phyloP scores from a whole-genome alignment of 73 alveolate genomes.

The Durusdinium trenchii region DNA sequence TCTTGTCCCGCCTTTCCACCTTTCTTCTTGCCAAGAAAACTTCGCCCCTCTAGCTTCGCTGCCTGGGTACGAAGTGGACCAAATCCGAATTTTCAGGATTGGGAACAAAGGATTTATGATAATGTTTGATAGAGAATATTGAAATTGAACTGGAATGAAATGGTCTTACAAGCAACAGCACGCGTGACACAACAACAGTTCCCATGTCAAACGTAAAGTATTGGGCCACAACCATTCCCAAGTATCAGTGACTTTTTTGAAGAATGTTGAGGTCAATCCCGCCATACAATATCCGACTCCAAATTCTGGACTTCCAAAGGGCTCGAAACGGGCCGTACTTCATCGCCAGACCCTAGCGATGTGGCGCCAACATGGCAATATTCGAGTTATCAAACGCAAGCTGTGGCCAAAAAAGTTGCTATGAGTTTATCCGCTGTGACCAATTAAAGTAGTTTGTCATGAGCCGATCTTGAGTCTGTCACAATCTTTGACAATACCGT shows the following conservation, averaged over 20 bases:
- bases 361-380: neutral
- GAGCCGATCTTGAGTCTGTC: neutral
- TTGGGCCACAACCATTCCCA: neutral
- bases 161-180: too few relatives aligned
- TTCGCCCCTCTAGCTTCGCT: constrained; percentile 86
- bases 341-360: constrained; percentile 80
- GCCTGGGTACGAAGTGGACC: constrained; percentile 23
- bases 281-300: neutral
- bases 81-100: too few relatives aligned
- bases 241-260: neutral
- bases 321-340: constrained; percentile 88
- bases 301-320: neutral
- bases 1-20: constrained; percentile 82
- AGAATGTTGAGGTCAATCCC: neutral
- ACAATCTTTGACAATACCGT: neutral
- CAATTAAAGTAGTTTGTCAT: neutral
- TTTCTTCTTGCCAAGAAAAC: constrained; percentile 78
- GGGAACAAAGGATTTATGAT: too few relatives aligned
- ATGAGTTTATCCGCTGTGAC: too few relatives aligned
- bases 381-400: neutral
- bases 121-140: too few relatives aligned
- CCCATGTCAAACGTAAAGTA: too few relatives aligned
- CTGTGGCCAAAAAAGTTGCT: neutral
- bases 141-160: too few relatives aligned
- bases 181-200: too few relatives aligned